Conservation (phyloP, 2,329 filamentous ascomycete genomes). For the Ascochyta fabae region DNA sequence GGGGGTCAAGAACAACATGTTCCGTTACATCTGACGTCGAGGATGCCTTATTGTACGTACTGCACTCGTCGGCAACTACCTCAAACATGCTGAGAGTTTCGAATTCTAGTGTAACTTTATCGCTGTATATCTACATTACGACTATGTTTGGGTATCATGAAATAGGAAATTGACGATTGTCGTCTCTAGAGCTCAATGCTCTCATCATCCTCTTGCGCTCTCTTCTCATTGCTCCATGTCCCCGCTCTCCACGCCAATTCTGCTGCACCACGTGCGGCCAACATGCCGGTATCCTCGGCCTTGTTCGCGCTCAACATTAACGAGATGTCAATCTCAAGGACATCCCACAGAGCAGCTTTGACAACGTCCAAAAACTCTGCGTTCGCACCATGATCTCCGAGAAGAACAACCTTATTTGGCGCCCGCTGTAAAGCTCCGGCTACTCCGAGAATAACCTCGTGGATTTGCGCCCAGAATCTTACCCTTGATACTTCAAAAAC, state of each 20-base stretch:
- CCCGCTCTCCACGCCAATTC: slow-evolving; percentile 26
- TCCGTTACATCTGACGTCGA: slow-evolving; percentile 64
- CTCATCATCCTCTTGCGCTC: slow-evolving; percentile 1
- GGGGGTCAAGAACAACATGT: slow-evolving; percentile 78
- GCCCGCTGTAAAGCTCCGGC: slow-evolving; percentile 14
- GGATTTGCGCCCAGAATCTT: slow-evolving; percentile 32
- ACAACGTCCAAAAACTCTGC: slow-evolving; percentile 31
- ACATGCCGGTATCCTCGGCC: slow-evolving; percentile 11
- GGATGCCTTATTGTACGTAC: background rate
- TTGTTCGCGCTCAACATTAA: slow-evolving; percentile 21
- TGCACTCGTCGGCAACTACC: background rate
- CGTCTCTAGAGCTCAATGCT: slow-evolving; percentile 15
- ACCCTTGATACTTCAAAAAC: slow-evolving; percentile 30
- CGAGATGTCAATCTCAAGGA: slow-evolving; percentile 28
- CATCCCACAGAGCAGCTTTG: slow-evolving; percentile 29
- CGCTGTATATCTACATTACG: slow-evolving; percentile 14
- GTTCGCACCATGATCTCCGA: slow-evolving; percentile 31
- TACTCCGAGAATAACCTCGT: slow-evolving; percentile 28
- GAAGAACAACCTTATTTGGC: slow-evolving; percentile 31
- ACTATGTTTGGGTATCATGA: slow-evolving; percentile 19
- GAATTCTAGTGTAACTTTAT: slow-evolving; percentile 10
- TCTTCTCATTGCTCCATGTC: slow-evolving; percentile 1
- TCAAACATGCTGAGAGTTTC: background rate
- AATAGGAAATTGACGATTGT: slow-evolving; percentile 2
- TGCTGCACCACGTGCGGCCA: slow-evolving; percentile 35